Conservation (phyloP, 1,284 basidiomycete species). For the Phellinidium pouzarii region DNA sequence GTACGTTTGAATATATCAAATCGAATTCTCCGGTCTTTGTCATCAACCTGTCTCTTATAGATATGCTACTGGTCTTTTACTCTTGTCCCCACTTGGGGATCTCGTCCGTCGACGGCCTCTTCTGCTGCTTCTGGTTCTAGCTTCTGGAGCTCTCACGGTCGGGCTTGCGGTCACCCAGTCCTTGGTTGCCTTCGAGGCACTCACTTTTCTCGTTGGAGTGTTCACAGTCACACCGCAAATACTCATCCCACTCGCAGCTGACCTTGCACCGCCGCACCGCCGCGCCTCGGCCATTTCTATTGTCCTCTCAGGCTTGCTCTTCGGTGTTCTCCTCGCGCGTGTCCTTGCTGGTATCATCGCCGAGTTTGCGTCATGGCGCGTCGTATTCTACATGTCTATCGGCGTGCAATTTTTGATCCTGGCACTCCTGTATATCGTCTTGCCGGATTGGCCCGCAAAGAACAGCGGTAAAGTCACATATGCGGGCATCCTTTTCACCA, state of each 20-base stretch:
- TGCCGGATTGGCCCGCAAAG: slow-evolving; percentile 70
- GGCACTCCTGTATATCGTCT: slow-evolving; percentile 44
- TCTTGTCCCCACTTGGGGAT: slow-evolving; percentile 62
- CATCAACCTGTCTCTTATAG: slow-evolving; percentile 25
- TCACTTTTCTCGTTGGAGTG: slow-evolving; percentile 52
- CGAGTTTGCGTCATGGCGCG: slow-evolving; percentile 53
- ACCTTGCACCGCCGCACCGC: slow-evolving; percentile 55
- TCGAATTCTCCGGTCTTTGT: not conserved
- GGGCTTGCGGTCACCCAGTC: slow-evolving; percentile 47
- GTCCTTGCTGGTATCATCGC: slow-evolving; percentile 63
- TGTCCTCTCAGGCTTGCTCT: slow-evolving; percentile 59
- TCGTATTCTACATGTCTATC: slow-evolving; percentile 61
- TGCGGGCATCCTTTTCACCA: slow-evolving; percentile 52
- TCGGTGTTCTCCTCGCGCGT: slow-evolving; percentile 65
- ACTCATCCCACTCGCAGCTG: slow-evolving; percentile 58
- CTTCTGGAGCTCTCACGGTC: slow-evolving; percentile 45
- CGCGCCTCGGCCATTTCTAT: slow-evolving; percentile 60
- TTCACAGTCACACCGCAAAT: slow-evolving; percentile 52
- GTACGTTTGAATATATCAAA: slow-evolving; percentile 14
- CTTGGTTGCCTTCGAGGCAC: slow-evolving; percentile 44
- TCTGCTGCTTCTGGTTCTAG: slow-evolving; percentile 40
- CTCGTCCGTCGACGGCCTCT: slow-evolving; percentile 55
- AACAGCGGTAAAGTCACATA: slow-evolving; percentile 48
- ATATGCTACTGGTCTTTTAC: slow-evolving; percentile 51
- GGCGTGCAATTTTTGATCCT: slow-evolving; percentile 49